phyloP scores from a whole-genome alignment of 371 early-diverging fungal species.

The Lichtheimia hyalospora region DNA sequence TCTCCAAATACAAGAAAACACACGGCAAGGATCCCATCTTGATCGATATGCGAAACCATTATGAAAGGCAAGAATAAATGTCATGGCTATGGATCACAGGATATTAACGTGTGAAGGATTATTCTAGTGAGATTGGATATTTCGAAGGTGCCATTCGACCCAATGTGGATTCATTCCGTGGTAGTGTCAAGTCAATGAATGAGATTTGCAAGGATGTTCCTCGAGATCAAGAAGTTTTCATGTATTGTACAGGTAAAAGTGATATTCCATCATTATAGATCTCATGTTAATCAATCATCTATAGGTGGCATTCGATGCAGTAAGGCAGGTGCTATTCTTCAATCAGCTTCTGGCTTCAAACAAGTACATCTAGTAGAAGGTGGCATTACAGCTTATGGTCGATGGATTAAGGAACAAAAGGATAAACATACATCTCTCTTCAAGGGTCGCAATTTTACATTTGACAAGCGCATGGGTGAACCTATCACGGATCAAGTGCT shows the following conservation, averaged over 20 bases:
- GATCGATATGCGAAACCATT: constrained; percentile 84
- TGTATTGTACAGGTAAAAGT: constrained; percentile 72
- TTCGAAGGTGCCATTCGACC: constrained; percentile 75
- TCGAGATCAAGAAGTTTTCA: constrained; percentile 67
- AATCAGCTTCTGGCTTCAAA: constrained; percentile 62
- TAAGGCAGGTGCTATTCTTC: constrained; percentile 75
- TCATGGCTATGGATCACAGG: no score
- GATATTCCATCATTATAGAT: constrained; percentile 7
- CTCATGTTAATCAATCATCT: constrained; percentile 19
- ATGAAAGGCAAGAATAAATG: constrained; percentile 56
- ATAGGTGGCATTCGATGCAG: constrained; percentile 73
- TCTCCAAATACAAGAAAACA: constrained; percentile 28
- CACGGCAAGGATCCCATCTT: constrained; percentile 53
- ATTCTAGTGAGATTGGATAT: constrained; percentile 64
- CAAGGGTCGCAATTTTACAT: constrained; percentile 83
- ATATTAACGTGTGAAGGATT: neutral
- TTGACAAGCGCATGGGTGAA: constrained; percentile 81
- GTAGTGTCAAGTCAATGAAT: constrained; percentile 51
- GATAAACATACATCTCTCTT: constrained; percentile 56
- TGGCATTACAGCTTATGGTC: constrained; percentile 80
- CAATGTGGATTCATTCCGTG: constrained; percentile 78
- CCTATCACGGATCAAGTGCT: constrained; percentile 70
- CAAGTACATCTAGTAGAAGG: constrained; percentile 73
- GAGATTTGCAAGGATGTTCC: constrained; percentile 49
- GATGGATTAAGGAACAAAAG: constrained; percentile 53